Evolutionary conservation across 2,329 filamentous ascomycete species (phyloP), one percentile per base, ranked within the genome.

Genomic region (Cladosporium sphaerospermum): DNA sequence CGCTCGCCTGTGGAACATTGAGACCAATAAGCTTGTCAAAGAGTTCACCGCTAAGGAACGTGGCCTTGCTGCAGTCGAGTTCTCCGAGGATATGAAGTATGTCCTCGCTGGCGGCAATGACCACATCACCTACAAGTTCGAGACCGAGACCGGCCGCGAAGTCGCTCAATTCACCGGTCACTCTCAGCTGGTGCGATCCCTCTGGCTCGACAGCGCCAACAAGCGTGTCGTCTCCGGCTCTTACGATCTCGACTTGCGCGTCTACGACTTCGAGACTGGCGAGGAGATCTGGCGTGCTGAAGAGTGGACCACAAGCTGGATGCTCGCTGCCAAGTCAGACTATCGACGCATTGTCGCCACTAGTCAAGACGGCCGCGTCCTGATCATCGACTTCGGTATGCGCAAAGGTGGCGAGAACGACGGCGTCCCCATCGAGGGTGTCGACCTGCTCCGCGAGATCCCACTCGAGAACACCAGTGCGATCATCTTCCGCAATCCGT

Each of bases 271-370:
- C 72, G 83, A 60, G 59, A 86, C 85, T 2, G 92, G 91, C 33
- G 75, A 84, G 44, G 79, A 89, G 61, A 79, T 92, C 56, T 81
- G 95, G 57, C 85, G 90, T 62, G 92, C 96, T 64, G 88, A 90
- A n/a, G 84, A 88, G 61, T 97, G 91, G 90, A 95, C 96, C 54
- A 86, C 86, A 9, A 95, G 89, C 71, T 99, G 93, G 93, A 95
- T 99, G 65, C 75, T 99, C 55, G 91, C 89, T 59, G 93, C 93
- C 48, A 96, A 96, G 78, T 91, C 88, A 58, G 92, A 99, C 67
- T 97, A 97, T 70, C 80, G 92, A 55, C 83, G 93, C 57, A 93
- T 99, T 58, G 88, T 99, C 57, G 93, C 89, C 62, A 95, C 92
- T 0, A 93, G 91, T 46, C 93, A 99, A 71, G 91, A 96, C 64